A percentile compares a stretch with the other conserved stretches of the same genome.
Conservation (phyloP, 2,329 filamentous ascomycete species). For the Pleurostoma richardsiae region DNA sequence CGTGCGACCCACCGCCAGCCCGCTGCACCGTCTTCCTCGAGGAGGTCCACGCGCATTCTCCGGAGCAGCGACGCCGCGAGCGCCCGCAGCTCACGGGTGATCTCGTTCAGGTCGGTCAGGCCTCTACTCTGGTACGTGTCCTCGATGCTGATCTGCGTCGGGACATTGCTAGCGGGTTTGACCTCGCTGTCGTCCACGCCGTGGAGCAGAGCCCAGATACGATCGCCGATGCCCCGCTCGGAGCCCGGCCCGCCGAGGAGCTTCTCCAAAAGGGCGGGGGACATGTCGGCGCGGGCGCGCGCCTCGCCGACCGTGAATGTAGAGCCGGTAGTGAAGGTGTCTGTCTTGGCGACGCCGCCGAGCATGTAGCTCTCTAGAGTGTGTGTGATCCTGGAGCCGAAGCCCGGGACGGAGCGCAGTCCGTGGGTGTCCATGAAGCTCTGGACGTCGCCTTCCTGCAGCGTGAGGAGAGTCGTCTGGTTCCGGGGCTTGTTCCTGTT, state of each 20-base stretch:
- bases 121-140: constrained; percentile 73
- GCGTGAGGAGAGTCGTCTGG: constrained; percentile 77
- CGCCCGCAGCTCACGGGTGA: constrained; percentile 63
- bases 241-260: constrained; percentile 66
- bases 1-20: constrained; percentile 63
- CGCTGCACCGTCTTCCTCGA: constrained; percentile 34
- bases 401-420: constrained; percentile 77
- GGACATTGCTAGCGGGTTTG: constrained; percentile 63
- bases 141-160: constrained; percentile 89
- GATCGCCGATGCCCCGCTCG: constrained; percentile 65
- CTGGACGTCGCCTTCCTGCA: constrained; percentile 50
- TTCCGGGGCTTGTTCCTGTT: constrained; percentile 79
- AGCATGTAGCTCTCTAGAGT: constrained; percentile 49
- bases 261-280: constrained; percentile 58
- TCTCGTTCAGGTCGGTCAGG: constrained; percentile 58
- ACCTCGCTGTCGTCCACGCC: constrained; percentile 76
- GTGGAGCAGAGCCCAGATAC: constrained; percentile 74
- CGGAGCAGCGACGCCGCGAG: constrained; percentile 67
- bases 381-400: constrained; percentile 73
- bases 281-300: constrained; percentile 57
- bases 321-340: constrained; percentile 29
- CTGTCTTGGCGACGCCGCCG: constrained; percentile 20
- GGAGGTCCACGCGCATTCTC: constrained; percentile 74
- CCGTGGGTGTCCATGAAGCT: constrained; percentile 71
- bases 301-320: constrained; percentile 62